Percentiles rank a stretch among this genome's conserved stretches.
phyloP scores from a whole-genome alignment of 371 early-diverging fungal genomes.

The Mucor indicus region DNA sequence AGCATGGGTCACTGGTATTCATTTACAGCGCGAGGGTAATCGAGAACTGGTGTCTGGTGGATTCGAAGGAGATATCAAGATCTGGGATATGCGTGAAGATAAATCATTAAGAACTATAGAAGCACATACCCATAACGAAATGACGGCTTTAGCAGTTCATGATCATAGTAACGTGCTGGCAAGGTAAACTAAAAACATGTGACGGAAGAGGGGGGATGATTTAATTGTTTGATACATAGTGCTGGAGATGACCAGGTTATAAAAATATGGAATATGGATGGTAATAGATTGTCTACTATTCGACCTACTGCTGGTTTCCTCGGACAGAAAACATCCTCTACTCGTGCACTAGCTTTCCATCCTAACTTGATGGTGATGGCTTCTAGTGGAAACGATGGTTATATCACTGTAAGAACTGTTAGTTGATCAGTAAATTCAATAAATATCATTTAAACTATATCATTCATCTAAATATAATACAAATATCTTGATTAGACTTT shows the following conservation, averaged over 20 bases:
- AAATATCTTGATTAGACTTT: too few relatives aligned
- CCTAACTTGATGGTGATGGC: constrained; percentile 57
- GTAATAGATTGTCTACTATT: constrained; percentile 49
- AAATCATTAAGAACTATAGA: constrained; percentile 50
- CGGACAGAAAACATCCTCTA: constrained; percentile 45
- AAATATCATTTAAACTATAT: not conserved
- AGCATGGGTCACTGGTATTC: constrained; percentile 60
- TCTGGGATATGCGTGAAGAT: constrained; percentile 80
- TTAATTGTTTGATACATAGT: too few relatives aligned
- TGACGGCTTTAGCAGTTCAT: constrained; percentile 71
- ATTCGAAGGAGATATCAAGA: constrained; percentile 69
- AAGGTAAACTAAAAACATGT: too few relatives aligned
- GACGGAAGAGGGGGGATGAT: too few relatives aligned
- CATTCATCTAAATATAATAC: too few relatives aligned
- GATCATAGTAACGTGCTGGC: constrained; percentile 67
- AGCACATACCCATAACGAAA: constrained; percentile 48
- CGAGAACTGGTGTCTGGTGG: constrained; percentile 62
- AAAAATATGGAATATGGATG: constrained; percentile 64
- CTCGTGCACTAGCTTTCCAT: constrained; percentile 53
- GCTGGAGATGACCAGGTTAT: constrained; percentile 63
- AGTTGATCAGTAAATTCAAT: not conserved
- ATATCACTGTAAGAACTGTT: constrained; percentile 39
- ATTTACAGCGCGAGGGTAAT: constrained; percentile 61
- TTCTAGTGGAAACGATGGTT: constrained; percentile 49
- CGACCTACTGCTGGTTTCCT: constrained; percentile 62